phyloP scores from a whole-genome alignment of 2,329 filamentous ascomycete species.

The Colletotrichum zoysiae region DNA sequence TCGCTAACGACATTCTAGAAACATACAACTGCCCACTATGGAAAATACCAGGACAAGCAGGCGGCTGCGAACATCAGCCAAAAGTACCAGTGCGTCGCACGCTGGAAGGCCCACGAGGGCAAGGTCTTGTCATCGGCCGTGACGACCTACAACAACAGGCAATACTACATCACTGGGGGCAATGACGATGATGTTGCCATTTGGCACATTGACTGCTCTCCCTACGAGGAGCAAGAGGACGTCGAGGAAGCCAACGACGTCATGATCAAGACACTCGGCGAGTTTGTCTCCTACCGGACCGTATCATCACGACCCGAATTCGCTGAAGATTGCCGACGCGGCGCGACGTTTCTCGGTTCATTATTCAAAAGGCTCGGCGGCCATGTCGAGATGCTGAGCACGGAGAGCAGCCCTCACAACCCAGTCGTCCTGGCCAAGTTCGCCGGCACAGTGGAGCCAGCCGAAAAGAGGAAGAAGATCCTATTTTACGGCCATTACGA shows the following conservation, averaged over 20 bases:
- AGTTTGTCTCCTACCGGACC: conserved; percentile 93
- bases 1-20: conserved; percentile 59
- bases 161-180: conserved; percentile 93
- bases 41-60: conserved; percentile 63
- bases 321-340: conserved; percentile 90
- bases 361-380: conserved; percentile 94
- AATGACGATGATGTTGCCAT: conserved; percentile 92
- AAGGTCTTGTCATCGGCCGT: conserved; percentile 88
- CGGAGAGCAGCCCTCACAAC: conserved; percentile 79
- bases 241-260: conserved; percentile 62
- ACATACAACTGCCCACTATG: conserved; percentile 75
- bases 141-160: conserved; percentile 75
- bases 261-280: conserved; percentile 78
- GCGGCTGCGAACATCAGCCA: conserved; percentile 73
- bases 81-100: conserved; percentile 82
- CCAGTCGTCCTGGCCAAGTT: conserved; percentile 96
- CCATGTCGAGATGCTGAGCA: conserved; percentile 89
- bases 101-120: conserved; percentile 87
- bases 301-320: conserved; percentile 89
- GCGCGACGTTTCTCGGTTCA: conserved; percentile 89
- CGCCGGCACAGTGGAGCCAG: conserved; percentile 76
- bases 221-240: conserved; percentile 44
- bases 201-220: conserved; percentile 75
- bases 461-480: conserved; percentile 81
- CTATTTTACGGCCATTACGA: conserved; percentile 99